A percentile compares a stretch with the other conserved stretches of the same genome.
Evolutionary conservation across 73 alveolate species (phyloP).

Genomic region (Tetrahymena malaccensis): DNA sequence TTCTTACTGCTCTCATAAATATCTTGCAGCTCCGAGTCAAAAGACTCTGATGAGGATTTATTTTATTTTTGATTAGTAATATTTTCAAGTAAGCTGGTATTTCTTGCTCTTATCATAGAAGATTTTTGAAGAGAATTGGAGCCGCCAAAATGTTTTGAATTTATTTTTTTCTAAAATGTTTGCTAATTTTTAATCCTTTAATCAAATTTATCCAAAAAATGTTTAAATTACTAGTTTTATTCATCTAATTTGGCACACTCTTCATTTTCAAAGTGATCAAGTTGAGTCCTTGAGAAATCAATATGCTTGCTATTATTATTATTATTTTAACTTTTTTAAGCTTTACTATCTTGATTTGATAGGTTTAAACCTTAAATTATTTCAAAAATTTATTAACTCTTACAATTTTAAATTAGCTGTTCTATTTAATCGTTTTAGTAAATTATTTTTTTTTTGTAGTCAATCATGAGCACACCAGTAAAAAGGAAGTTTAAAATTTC

Average conservation of each 20-base stretch:
- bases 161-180: no score
- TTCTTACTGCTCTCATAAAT: neutral
- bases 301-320: neutral
- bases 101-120: neutral
- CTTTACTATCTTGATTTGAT: neutral
- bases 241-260: neutral
- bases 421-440: neutral
- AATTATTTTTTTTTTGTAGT: neutral
- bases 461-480: neutral
- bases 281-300: neutral
- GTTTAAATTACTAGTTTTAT: no score
- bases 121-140: no score
- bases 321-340: no score
- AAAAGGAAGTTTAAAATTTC: neutral
- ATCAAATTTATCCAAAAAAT: neutral
- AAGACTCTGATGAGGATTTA: neutral
- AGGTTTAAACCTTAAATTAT: no score
- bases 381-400: neutral
- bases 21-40: neutral
- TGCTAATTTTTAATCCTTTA: neutral
- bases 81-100: neutral
- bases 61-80: neutral
- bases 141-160: neutral
- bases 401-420: neutral
- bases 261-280: neutral